These are phyloP conservation scores for Prunus yedoensis DNA, from an alignment of 331 rosid species.

Conservation along the genomic window DNA sequence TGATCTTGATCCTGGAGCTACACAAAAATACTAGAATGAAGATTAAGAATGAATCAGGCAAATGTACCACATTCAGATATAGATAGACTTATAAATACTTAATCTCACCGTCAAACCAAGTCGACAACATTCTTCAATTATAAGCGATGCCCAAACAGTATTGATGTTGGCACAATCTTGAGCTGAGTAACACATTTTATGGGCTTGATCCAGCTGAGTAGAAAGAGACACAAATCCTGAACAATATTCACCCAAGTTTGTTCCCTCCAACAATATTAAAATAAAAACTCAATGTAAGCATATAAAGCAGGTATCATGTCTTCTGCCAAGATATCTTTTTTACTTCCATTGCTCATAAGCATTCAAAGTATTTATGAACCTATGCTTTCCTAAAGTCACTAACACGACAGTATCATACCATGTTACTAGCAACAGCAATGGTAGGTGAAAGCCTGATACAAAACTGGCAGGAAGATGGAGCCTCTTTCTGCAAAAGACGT, in stretches of 20 bases:
- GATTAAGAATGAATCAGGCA: constrained; percentile 39
- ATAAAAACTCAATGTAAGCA: constrained; percentile 20
- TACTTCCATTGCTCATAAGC: constrained; percentile 9
- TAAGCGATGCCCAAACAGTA: constrained; percentile 87
- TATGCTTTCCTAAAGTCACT: constrained; percentile 3
- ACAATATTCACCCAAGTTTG: constrained; percentile 36
- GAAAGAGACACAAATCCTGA: constrained; percentile 39
- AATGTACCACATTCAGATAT: constrained; percentile 13
- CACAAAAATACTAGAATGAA: constrained; percentile 80
- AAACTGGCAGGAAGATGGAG: constrained; percentile 66
- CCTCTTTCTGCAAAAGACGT: constrained; percentile 57
- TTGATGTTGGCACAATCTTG: constrained; percentile 73
- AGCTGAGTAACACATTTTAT: constrained; percentile 36
- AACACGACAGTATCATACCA: constrained; percentile 52
- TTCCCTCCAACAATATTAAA: constrained; percentile 23
- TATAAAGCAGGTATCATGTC: not conserved
- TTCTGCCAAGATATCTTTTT: constrained; percentile 9
- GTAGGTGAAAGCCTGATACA: constrained; percentile 72
- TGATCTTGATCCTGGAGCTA: constrained; percentile 98
- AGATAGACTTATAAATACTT: constrained; percentile 17
- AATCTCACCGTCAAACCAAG: constrained; percentile 89
- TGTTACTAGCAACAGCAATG: constrained; percentile 56
- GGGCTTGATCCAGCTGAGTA: constrained; percentile 67
- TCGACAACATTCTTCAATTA: constrained; percentile 91
- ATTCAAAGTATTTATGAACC: not conserved